Evolutionary conservation across 1,284 basidiomycete genomes (phyloP).

Genomic region (Tilletia setariae): DNA sequence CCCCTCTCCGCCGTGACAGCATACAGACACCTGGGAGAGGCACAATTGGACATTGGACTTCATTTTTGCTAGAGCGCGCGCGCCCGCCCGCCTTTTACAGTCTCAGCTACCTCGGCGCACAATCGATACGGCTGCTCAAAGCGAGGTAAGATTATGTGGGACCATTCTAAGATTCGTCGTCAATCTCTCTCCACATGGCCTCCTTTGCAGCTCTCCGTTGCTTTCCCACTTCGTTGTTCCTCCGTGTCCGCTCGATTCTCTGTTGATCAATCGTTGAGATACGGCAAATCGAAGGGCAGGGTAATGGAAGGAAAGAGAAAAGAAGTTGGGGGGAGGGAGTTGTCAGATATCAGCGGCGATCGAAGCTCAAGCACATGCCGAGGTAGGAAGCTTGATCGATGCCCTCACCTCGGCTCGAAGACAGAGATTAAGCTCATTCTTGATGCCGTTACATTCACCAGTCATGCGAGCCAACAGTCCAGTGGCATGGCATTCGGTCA

Average conservation of each 20-base stretch:
- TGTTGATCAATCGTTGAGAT: no score
- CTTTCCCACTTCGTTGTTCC: conserved; percentile 26
- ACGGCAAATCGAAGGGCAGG: no score
- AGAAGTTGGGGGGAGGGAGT: no score
- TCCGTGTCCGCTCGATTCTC: conserved; percentile 30
- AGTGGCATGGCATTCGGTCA: conserved; percentile 36
- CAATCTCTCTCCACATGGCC: conserved; percentile 35
- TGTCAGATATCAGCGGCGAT: no score
- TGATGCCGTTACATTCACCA: conserved; percentile 40
- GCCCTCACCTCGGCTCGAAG: conserved; percentile 35
- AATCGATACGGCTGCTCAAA: no score
- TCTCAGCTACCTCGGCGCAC: no score
- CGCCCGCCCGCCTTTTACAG: no score
- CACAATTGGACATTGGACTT: no score
- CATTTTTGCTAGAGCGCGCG: no score
- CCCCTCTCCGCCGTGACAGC: no score
- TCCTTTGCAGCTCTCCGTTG: conserved; percentile 32
- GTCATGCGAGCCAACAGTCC: conserved; percentile 35
- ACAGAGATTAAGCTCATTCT: conserved; percentile 40
- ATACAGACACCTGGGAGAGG: no score
- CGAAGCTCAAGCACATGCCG: no score
- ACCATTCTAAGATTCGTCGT: conserved; percentile 30
- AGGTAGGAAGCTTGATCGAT: neutral
- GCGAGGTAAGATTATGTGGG: neutral
- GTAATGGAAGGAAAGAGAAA: neutral